Percentiles rank a stretch among this genome's conserved stretches.
These are phyloP conservation scores for Rutstroemia sp. DNA, from an alignment of 2,329 filamentous ascomycete species.

Conservation along the genomic window DNA sequence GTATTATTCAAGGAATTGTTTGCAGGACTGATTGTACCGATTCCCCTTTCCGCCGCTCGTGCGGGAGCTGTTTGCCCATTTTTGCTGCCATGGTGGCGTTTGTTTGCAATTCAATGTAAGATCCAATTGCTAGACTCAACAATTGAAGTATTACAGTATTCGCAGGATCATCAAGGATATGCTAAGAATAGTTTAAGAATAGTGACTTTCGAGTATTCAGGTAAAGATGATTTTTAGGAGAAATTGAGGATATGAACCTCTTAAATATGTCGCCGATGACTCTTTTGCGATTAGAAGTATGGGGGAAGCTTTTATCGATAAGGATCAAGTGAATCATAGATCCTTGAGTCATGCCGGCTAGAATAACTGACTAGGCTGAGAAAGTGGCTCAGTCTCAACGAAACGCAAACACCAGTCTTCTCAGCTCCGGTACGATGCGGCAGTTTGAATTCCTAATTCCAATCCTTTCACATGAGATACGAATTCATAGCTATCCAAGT, in stretches of 20 bases:
- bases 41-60: constrained; percentile 82
- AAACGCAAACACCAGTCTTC: no score
- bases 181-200: background rate
- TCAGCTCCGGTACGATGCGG: background rate
- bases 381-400: no score
- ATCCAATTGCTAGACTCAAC: background rate
- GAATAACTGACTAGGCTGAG: background rate
- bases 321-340: constrained; percentile 20
- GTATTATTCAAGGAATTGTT: background rate
- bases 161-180: constrained; percentile 13
- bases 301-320: constrained; percentile 28
- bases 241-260: background rate
- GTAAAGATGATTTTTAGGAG: no score
- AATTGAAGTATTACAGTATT: constrained; percentile 12
- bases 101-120: background rate
- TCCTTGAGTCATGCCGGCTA: constrained; percentile 13
- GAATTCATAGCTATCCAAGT: no score
- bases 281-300: constrained; percentile 11
- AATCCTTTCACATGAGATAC: no score
- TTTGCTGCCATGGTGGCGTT: constrained; percentile 40
- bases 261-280: constrained; percentile 10
- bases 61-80: constrained; percentile 49
- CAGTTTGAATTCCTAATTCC: background rate
- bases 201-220: background rate
- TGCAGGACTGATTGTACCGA: constrained; percentile 47